Evolutionary conservation across 169 alveolate genomes (phyloP), one percentile per base, ranked within the genome.

Genomic region (Eimeria falciformis): DNA sequence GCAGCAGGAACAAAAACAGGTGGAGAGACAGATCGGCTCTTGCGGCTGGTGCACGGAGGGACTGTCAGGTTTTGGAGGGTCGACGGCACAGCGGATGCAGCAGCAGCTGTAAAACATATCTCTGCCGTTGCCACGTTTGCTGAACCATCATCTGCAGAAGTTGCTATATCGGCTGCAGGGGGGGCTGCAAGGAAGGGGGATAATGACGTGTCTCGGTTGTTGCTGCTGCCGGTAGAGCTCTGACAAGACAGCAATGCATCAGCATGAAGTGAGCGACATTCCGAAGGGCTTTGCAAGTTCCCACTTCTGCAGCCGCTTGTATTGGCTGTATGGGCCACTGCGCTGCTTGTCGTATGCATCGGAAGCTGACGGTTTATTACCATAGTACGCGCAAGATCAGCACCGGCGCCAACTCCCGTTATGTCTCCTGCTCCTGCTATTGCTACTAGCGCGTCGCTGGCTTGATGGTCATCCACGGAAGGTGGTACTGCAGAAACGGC

Each of bases 31-130:
- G 89, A n/a, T n/a, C n/a, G 73, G 33, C 58, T 14, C 86, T 66
- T 45, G 58, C 46, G 66, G 27, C 86, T 77, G 50, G 66, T 46
- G 86, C 45, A 40, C n/a, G 43, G 86, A 1, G 86, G 23, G n/a
- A 45, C 53, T 55, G 68, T 58, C 87, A 21, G 71, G 46, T 23
- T 78, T 25, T 58, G 40, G 5, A 50, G 27, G 53, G 69, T 3
- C 4, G 66, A 25, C 37, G 53, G 23, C 37, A 3, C 55, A 0
- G 50, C 53, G 46, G 58, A 46, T 6, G 53, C 65, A 62, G 56
- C 89, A 53, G 40, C 73, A 47, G 4, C 73, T 6, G 55, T 12
- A 25, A 2, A 5, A 6, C 29, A 7, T n/a, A 14, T 14, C 14
- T 6, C 58, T 47, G 58, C 58, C 14, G 58, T 47, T 47, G 21